Evolutionary conservation across 805 yeast species (phyloP).

Genomic region (Kodamaea jinghongensis): DNA sequence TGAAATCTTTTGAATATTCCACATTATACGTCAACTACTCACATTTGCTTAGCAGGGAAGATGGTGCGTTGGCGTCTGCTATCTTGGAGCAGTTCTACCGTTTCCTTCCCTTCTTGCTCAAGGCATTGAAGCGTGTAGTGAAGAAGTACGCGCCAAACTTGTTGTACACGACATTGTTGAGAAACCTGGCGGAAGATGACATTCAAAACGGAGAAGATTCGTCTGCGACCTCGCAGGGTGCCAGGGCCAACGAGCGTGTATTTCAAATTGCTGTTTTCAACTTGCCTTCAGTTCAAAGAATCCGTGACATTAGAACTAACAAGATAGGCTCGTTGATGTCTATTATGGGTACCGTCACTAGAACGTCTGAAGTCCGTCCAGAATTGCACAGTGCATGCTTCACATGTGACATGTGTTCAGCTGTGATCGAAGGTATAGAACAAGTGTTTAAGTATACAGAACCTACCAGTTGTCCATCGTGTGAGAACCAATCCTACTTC

Average conservation of each 20-base stretch:
- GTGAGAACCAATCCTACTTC: constrained; percentile 86
- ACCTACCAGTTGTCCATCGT: constrained; percentile 88
- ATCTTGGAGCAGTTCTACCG: constrained; percentile 89
- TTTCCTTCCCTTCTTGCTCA: constrained; percentile 79
- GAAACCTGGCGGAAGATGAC: constrained; percentile 31
- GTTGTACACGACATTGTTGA: constrained; percentile 43
- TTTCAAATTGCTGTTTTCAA: constrained; percentile 89
- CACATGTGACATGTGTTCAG: constrained; percentile 84
- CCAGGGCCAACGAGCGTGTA: constrained; percentile 61
- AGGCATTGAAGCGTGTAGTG: constrained; percentile 71
- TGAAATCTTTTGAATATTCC: constrained; percentile 70
- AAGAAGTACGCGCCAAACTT: constrained; percentile 73
- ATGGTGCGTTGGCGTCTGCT: constrained; percentile 87
- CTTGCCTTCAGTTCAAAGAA: constrained; percentile 75
- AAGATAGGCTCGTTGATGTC: constrained; percentile 81
- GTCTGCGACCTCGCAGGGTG: constrained; percentile 38
- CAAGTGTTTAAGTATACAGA: constrained; percentile 92
- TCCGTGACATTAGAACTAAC: constrained; percentile 87
- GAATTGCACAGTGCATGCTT: constrained; percentile 85
- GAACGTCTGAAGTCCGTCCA: constrained; percentile 95
- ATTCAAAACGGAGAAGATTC: constrained; percentile 28
- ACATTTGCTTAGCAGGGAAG: constrained; percentile 71
- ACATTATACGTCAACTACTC: constrained; percentile 84
- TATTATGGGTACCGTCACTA: constrained; percentile 91
- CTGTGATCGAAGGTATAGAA: constrained; percentile 83